These are phyloP conservation scores for Usnea hakonensis DNA, from an alignment of 495 filamentous ascomycete species.

Conservation along the genomic window DNA sequence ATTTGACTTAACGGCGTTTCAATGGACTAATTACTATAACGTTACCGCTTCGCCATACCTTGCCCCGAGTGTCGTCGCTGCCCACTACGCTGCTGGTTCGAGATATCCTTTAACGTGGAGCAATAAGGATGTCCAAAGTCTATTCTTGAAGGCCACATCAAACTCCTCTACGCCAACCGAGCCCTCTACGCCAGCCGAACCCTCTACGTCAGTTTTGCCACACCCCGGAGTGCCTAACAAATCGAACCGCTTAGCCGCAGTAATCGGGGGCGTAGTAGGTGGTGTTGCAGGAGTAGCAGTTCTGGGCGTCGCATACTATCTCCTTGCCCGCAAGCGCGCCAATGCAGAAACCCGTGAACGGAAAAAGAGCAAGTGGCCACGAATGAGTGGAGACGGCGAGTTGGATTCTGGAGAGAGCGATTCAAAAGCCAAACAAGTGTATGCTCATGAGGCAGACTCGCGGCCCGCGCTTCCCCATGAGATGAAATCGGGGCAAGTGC, in stretches of 20 bases:
- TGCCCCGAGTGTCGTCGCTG: neutral
- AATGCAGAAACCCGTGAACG: neutral
- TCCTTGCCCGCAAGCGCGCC: neutral
- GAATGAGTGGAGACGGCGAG: neutral
- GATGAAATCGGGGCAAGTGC: neutral
- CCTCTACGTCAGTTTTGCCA: neutral
- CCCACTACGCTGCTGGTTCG: neutral
- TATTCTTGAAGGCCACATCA: neutral
- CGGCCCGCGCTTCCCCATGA: neutral
- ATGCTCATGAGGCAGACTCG: too few relatives aligned
- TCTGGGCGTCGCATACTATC: neutral
- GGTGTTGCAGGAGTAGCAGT: slow-evolving; percentile 30
- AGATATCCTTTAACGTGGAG: neutral
- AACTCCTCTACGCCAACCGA: too few relatives aligned
- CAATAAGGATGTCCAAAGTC: neutral
- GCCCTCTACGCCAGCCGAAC: too few relatives aligned
- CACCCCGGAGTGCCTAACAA: too few relatives aligned
- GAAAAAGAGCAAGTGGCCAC: neutral
- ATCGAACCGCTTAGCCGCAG: slow-evolving; percentile 25
- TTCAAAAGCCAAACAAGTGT: neutral
- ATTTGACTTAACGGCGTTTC: slow-evolving; percentile 13
- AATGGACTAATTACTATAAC: slow-evolving; percentile 15
- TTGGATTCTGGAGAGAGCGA: neutral
- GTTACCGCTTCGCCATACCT: slow-evolving; percentile 10
- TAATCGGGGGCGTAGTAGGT: slow-evolving; percentile 33